Evolutionary conservation across 306 rosid genomes (phyloP).

Genomic region (Styphnolobium japonicum): DNA sequence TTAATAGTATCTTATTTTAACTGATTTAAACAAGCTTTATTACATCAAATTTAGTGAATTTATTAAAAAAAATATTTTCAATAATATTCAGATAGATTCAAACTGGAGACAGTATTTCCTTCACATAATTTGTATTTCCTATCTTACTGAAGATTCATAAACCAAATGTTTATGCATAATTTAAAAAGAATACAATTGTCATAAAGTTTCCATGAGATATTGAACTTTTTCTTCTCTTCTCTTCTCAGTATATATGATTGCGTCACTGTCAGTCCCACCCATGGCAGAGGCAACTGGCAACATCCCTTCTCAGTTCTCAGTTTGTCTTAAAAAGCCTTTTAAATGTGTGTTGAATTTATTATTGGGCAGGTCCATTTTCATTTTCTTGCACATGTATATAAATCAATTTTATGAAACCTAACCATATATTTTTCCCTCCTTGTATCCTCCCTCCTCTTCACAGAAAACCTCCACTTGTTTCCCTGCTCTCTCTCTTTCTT

Average conservation of each 20-base stretch:
- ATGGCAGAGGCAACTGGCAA: not conserved
- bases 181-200: not conserved
- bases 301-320: not conserved
- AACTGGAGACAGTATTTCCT: no score
- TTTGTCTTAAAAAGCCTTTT: not conserved
- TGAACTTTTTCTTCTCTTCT: not conserved
- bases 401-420: not conserved
- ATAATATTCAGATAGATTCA: no score
- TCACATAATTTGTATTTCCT: not conserved
- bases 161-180: not conserved
- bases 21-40: no score
- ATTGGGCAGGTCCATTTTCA: no score
- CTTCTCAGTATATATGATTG: not conserved
- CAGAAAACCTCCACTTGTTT: conserved; percentile 49
- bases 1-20: no score
- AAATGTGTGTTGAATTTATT: not conserved
- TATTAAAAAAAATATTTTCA: no score
- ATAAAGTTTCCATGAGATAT: not conserved
- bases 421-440: conserved; percentile 47
- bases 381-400: no score
- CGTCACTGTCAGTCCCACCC: not conserved
- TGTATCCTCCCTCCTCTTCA: conserved; percentile 35
- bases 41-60: no score
- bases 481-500: conserved; percentile 7
- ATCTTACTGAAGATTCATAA: not conserved